Conservation (phyloP, 1,139 yeast genomes). For the Zygoascus hellenicus region DNA sequence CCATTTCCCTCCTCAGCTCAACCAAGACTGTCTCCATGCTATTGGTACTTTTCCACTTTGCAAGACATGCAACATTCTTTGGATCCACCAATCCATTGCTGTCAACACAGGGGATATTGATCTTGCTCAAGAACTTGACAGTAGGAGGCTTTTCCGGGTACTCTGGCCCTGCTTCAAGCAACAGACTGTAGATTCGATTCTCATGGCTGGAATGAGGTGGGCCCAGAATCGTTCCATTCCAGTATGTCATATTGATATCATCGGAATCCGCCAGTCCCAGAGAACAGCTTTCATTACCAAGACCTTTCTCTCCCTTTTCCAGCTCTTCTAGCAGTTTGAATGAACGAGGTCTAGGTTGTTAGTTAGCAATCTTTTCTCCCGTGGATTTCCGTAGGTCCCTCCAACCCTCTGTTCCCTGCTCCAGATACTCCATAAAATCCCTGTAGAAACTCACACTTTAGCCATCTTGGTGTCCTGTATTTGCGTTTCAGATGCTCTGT, state of each 20-base stretch:
- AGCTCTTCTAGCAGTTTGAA: conserved; percentile 90
- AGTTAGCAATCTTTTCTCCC: too few relatives aligned
- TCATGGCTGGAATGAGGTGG: conserved; percentile 96
- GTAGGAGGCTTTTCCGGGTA: conserved; percentile 89
- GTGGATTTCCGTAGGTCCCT: too few relatives aligned
- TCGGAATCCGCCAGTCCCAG: conserved; percentile 85
- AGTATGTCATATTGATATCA: conserved; percentile 83
- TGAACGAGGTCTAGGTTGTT: conserved; percentile 44
- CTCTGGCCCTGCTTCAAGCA: conserved; percentile 70
- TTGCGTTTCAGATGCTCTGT: too few relatives aligned
- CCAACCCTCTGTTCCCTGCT: too few relatives aligned
- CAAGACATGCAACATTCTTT: conserved; percentile 60
- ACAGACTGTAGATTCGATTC: conserved; percentile 83
- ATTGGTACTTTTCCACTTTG: conserved; percentile 79
- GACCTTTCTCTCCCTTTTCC: conserved; percentile 96
- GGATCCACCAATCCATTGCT: conserved; percentile 59
- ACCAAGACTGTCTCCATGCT: conserved; percentile 88
- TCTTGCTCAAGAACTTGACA: conserved; percentile 71
- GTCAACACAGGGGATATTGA: conserved; percentile 88
- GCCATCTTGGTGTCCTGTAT: not conserved
- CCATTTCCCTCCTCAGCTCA: conserved; percentile 85
- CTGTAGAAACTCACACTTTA: not conserved
- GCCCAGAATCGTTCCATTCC: conserved; percentile 96
- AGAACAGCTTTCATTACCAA: conserved; percentile 95
- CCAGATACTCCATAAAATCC: too few relatives aligned